A percentile compares a stretch with the other conserved stretches of the same genome.
These are phyloP conservation scores for Aulographum hederae DNA, from an alignment of 2,329 filamentous ascomycete species.

Conservation along the genomic window DNA sequence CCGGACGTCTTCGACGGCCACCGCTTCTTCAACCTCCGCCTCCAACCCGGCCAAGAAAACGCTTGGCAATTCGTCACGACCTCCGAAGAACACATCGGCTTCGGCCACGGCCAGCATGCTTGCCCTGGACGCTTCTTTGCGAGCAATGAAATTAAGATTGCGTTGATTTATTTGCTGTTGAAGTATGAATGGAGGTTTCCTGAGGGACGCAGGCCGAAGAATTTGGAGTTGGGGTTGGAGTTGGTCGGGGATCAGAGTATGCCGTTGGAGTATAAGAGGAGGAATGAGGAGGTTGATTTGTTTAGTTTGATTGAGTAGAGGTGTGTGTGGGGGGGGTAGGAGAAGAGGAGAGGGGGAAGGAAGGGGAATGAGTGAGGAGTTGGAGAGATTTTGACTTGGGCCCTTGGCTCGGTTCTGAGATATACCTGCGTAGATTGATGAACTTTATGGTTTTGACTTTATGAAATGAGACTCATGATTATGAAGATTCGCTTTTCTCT, in stretches of 20 bases:
- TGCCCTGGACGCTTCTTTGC: conserved; percentile 6
- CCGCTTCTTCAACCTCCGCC: conserved; percentile 6
- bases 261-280: background rate
- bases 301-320: background rate
- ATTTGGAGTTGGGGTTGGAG: conserved; percentile 1
- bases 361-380: too few species aligned
- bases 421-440: too few species aligned
- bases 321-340: too few species aligned
- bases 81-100: conserved; percentile 7
- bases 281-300: background rate
- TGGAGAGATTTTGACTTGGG: too few species aligned
- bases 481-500: too few species aligned
- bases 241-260: background rate
- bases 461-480: too few species aligned
- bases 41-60: conserved; percentile 3
- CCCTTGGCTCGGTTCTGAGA: too few species aligned
- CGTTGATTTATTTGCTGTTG: conserved; percentile 5
- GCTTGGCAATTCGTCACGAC: conserved; percentile 6
- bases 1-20: conserved; percentile 6
- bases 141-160: conserved; percentile 6
- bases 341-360: too few species aligned
- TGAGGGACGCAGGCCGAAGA: conserved; percentile 3
- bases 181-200: conserved; percentile 6
- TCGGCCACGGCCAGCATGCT: conserved; percentile 7
- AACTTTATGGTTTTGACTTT: too few species aligned